These are phyloP conservation scores for Salix exigua DNA, from an alignment of 345 rosid genomes.

Conservation along the genomic window DNA sequence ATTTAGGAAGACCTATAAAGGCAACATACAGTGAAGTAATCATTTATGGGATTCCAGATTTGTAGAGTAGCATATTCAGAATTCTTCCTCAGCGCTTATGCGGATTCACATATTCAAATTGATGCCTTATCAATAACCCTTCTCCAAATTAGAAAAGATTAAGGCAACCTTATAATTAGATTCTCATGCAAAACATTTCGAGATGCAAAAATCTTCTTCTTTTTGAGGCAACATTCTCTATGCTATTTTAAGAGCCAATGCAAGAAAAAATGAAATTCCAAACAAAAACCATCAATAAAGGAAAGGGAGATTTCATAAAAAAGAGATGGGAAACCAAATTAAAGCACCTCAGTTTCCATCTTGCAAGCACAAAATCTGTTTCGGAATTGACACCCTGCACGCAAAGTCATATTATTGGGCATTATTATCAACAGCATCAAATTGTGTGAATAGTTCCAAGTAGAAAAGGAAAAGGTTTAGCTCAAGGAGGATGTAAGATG, in stretches of 20 bases:
- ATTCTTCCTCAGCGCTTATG: neutral
- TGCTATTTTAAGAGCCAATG: neutral
- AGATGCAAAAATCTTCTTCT: neutral
- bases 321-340: neutral
- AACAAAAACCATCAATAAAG: neutral
- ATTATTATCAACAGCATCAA: neutral
- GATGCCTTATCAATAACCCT: too few relatives aligned
- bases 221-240: neutral
- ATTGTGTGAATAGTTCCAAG: too few relatives aligned
- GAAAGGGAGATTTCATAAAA: neutral
- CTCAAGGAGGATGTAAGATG: neutral
- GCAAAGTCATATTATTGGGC: conserved; percentile 10
- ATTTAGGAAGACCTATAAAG: too few relatives aligned
- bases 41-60: neutral
- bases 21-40: too few relatives aligned
- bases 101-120: too few relatives aligned
- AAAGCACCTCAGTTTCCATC: conserved; percentile 77
- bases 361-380: conserved; percentile 43
- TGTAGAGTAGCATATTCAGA: neutral
- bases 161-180: neutral
- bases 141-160: too few relatives aligned
- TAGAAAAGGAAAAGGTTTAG: neutral
- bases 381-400: conserved; percentile 36
- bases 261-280: neutral
- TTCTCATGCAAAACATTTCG: neutral